These are phyloP conservation scores for Aspergillus sclerotiicarbonarius DNA, from an alignment of 495 filamentous ascomycete genomes.

Conservation along the genomic window DNA sequence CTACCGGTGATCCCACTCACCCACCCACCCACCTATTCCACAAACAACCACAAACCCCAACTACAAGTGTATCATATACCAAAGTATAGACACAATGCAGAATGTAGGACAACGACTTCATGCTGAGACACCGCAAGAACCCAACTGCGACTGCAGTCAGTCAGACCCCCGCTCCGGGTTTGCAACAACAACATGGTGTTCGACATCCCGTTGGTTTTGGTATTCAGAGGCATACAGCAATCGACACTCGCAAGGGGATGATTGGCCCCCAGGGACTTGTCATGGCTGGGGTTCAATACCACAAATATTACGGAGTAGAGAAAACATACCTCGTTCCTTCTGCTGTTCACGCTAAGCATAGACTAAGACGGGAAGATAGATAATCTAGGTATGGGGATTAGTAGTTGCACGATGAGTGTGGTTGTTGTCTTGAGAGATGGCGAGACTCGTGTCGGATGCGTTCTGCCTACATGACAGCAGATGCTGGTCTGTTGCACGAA, in stretches of 20 bases:
- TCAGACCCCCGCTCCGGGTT: not conserved
- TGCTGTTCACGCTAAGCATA: too few species aligned
- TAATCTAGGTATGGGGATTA: too few species aligned
- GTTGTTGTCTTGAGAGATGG: too few species aligned
- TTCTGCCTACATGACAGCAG: too few species aligned
- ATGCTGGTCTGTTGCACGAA: too few species aligned
- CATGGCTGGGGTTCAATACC: not conserved
- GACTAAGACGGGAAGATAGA: too few species aligned
- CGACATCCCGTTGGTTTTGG: not conserved
- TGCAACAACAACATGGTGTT: not conserved
- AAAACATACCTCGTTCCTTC: too few species aligned
- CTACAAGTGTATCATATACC: too few species aligned
- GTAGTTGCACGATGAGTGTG: too few species aligned
- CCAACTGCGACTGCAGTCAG: not conserved
- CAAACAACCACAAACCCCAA: too few species aligned
- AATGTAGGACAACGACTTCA: slow-evolving; percentile 9
- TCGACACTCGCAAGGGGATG: not conserved
- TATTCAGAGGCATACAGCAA: not conserved
- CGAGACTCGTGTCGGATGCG: too few species aligned
- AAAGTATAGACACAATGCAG: not conserved
- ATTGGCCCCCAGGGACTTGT: not conserved
- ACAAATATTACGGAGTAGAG: not conserved
- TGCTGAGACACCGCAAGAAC: not conserved
- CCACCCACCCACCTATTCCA: too few species aligned
- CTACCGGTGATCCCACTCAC: slow-evolving; percentile 40